These are phyloP conservation scores for Aureobasidium pullulans DNA, from an alignment of 2,329 filamentous ascomycete genomes.

Conservation along the genomic window DNA sequence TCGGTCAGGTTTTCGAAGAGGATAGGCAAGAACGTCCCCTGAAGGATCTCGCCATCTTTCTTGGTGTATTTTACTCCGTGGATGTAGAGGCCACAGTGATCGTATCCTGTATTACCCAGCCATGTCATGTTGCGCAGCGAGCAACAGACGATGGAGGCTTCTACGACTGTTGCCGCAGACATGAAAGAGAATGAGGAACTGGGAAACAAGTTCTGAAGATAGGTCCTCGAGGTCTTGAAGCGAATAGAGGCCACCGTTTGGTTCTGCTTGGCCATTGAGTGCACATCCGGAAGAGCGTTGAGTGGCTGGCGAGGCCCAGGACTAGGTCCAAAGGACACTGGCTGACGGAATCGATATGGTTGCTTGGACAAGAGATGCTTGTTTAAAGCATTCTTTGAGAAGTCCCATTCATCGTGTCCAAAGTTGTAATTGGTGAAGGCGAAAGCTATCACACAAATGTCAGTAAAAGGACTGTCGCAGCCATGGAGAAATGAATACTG, in stretches of 20 bases:
- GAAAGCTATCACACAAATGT: conserved; percentile 13
- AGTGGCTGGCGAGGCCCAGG: conserved; percentile 31
- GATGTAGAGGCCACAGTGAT: conserved; percentile 51
- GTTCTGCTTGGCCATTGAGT: conserved; percentile 15
- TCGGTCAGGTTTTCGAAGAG: conserved; percentile 52
- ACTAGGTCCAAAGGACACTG: conserved; percentile 32
- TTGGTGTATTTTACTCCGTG: conserved; percentile 52
- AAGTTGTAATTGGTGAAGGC: conserved; percentile 25
- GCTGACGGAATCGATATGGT: conserved; percentile 35
- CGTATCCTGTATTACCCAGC: conserved; percentile 53
- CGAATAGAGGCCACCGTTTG: conserved; percentile 32
- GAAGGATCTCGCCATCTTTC: conserved; percentile 38
- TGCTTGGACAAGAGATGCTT: conserved; percentile 43
- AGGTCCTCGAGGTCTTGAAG: conserved; percentile 34
- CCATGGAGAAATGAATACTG: not conserved
- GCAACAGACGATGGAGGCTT: conserved; percentile 33
- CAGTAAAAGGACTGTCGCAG: not conserved
- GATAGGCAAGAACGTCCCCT: conserved; percentile 48
- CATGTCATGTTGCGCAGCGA: conserved; percentile 45
- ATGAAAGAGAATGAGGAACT: conserved; percentile 30
- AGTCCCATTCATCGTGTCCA: conserved; percentile 47
- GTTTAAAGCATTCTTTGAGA: conserved; percentile 44
- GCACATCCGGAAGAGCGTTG: conserved; percentile 11
- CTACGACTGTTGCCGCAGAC: conserved; percentile 30
- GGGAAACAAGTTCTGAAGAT: conserved; percentile 35